Evolutionary conservation across 2,329 filamentous ascomycete genomes (phyloP), one percentile per base, ranked within the genome.

Genomic region (Geoglossum cookeanum): DNA sequence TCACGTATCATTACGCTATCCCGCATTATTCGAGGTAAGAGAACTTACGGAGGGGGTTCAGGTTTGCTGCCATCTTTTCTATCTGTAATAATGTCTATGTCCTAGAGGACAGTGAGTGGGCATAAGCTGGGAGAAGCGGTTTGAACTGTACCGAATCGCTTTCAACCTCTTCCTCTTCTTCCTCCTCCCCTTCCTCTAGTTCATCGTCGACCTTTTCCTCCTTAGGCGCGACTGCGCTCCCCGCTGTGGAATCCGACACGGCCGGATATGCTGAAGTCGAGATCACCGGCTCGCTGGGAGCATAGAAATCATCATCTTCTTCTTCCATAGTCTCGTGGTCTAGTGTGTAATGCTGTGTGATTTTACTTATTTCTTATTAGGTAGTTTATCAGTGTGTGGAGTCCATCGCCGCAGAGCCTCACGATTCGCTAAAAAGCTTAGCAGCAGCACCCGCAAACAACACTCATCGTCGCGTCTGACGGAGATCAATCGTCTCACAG

Each of bases 71-170:
- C 68, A 44, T 70, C 67, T 58, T 72, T 68, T 35, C 70, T 70
- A 62, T 77, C 75, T 48, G 74, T 71, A 56, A 76, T 76, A 62
- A 78, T 75, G 58, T 77, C 74, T 56, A 78, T 70, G 60, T 77
- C 75, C 73, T 76, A 60, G 17, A 9, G 30, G 9, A 47, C 17
- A 42, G 55, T 61, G 13, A 59, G 58, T 27, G n/a, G 22, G 39
- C 13, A 54, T 5, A 11, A 7, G 37, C 5, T 51, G 22, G 37
- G 64, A 55, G 65, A 64, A 59, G 53, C 17, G 37, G 30, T 44
- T 35, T 27, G 9, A 48, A 52, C 35, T 68, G 39, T 64, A 71
- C 70, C 29, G 70, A 71, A 57, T 72, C 71, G 60, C 67, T 62
- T 33, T 63, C 73, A 59, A 69, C 67, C 55, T 72, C 70, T 47